Evolutionary conservation across 2,329 filamentous ascomycete genomes (phyloP).

Genomic region (Claviceps quebecensis): DNA sequence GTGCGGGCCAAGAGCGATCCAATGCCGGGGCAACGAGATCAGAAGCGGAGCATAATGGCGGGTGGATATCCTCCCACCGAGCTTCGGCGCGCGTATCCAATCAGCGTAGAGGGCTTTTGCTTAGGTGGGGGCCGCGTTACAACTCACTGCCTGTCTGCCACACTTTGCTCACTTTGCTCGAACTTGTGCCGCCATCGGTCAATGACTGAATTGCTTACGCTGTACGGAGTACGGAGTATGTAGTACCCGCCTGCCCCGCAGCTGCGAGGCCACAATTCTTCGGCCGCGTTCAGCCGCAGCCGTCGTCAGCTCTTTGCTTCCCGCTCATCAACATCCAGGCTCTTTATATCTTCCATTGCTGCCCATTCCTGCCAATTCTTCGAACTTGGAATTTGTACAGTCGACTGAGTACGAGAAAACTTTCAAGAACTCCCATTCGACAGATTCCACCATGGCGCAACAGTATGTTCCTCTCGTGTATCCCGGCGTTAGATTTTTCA

Average conservation of each 20-base stretch:
- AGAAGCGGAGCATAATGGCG: no score
- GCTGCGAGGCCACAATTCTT: constrained; percentile 1
- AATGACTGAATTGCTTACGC: neutral
- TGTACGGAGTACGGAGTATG: no score
- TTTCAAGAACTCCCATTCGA: neutral
- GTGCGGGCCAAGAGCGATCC: neutral
- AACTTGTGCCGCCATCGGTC: constrained; percentile 3
- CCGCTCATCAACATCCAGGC: neutral
- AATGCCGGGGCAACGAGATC: no score
- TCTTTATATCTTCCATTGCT: neutral
- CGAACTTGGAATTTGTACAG: neutral
- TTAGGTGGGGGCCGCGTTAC: neutral
- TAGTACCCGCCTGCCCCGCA: constrained; percentile 4
- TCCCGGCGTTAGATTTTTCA: neutral
- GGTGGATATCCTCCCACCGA: no score
- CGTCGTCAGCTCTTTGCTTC: neutral
- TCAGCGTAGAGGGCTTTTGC: no score
- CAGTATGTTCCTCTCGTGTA: constrained; percentile 1
- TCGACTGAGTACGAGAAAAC: neutral
- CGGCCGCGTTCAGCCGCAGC: neutral
- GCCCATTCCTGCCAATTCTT: neutral
- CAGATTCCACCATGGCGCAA: neutral
- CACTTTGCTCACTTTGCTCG: no score
- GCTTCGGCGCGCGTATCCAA: no score
- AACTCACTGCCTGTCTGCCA: no score